These are phyloP conservation scores for Stemphylium beticola DNA, from an alignment of 2,329 filamentous ascomycete genomes.

Conservation along the genomic window DNA sequence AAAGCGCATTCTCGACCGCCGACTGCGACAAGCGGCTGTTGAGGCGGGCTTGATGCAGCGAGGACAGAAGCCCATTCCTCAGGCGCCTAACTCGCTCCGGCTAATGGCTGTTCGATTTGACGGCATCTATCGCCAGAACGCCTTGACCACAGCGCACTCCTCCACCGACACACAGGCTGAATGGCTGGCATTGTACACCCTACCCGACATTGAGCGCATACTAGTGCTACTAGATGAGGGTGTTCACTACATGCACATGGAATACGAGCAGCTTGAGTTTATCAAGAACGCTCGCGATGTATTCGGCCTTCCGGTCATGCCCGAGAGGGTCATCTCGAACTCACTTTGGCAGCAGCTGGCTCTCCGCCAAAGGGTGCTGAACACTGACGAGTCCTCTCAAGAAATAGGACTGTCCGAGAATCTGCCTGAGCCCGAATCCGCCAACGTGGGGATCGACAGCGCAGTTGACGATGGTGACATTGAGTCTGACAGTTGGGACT, in stretches of 20 bases:
- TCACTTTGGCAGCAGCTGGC: slow-evolving; percentile 65
- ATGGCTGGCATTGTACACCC: slow-evolving; percentile 60
- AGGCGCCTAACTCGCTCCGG: slow-evolving; percentile 56
- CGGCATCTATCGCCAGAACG: slow-evolving; percentile 57
- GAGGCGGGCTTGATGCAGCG: slow-evolving; percentile 56
- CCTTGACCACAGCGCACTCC: slow-evolving; percentile 42
- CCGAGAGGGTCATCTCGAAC: slow-evolving; percentile 61
- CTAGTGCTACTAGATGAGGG: slow-evolving; percentile 64
- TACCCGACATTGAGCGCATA: slow-evolving; percentile 61
- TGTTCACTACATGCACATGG: slow-evolving; percentile 65
- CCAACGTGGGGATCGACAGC: slow-evolving; percentile 22
- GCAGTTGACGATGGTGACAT: slow-evolving; percentile 39
- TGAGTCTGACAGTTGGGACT: slow-evolving; percentile 60
- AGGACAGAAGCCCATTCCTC: slow-evolving; percentile 51
- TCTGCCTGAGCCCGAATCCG: slow-evolving; percentile 46
- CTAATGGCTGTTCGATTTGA: slow-evolving; percentile 62
- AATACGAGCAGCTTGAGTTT: slow-evolving; percentile 64
- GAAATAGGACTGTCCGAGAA: slow-evolving; percentile 59
- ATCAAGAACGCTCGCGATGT: slow-evolving; percentile 59
- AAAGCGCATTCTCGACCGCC: slow-evolving; percentile 60
- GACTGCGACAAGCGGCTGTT: slow-evolving; percentile 55
- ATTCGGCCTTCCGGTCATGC: slow-evolving; percentile 61
- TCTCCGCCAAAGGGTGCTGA: slow-evolving; percentile 61
- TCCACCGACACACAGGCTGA: slow-evolving; percentile 54
- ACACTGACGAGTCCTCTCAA: slow-evolving; percentile 58